phyloP scores from a whole-genome alignment of 306 rosid genomes.

The Rosa rugosa region DNA sequence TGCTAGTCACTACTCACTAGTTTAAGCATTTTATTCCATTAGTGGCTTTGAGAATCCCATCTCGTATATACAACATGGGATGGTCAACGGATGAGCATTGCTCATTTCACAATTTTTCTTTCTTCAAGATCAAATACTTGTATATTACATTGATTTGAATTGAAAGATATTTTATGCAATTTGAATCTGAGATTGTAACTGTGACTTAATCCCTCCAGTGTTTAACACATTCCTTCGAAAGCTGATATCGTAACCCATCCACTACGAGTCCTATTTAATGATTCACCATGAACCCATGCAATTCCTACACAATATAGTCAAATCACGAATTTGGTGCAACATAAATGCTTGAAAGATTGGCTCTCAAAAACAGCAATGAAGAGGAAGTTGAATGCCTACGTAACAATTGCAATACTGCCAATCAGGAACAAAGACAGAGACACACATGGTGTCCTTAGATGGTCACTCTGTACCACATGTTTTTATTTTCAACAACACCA shows the following conservation, averaged over 20 bases:
- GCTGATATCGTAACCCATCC: neutral
- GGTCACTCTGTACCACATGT: constrained; percentile 9
- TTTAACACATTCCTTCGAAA: neutral
- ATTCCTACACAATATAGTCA: neutral
- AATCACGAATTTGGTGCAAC: neutral
- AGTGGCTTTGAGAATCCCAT: neutral
- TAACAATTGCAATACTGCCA: neutral
- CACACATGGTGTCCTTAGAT: neutral
- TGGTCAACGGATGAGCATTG: neutral
- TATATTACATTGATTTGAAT: neutral
- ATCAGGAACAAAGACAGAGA: neutral
- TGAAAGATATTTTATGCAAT: neutral
- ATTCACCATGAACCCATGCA: neutral
- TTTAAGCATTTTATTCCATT: neutral
- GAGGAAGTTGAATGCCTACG: neutral
- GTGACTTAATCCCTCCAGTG: neutral
- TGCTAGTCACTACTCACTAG: neutral
- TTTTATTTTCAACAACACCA: constrained; percentile 8
- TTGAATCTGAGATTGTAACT: neutral
- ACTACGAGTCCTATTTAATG: neutral
- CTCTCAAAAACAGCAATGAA: neutral
- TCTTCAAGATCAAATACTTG: neutral
- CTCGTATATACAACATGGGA: neutral
- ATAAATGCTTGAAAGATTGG: neutral
- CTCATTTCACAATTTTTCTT: neutral